A percentile compares a stretch with the other conserved stretches of the same genome.
These are phyloP conservation scores for Boletus edulis DNA, from an alignment of 768 basidiomycete species.

Conservation along the genomic window DNA sequence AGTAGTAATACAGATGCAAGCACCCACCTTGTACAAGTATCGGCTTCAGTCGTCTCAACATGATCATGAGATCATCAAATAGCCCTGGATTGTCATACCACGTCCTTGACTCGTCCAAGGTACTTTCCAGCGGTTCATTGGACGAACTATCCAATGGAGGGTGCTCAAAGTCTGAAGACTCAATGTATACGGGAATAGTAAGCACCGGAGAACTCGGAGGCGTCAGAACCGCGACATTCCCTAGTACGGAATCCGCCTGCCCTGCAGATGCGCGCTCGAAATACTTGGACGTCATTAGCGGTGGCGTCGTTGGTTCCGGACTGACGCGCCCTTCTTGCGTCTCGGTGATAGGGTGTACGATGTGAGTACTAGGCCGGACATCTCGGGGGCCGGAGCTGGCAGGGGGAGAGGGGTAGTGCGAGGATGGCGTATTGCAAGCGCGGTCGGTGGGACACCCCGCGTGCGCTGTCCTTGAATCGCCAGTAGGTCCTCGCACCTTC, in stretches of 20 bases:
- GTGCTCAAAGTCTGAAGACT: constrained; percentile 7
- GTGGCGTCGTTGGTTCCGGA: neutral
- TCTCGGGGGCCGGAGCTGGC: too few relatives aligned
- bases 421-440: neutral
- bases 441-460: neutral
- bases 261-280: neutral
- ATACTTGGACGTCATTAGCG: constrained; percentile 24
- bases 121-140: neutral
- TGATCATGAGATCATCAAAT: constrained; percentile 23
- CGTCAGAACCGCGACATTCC: neutral
- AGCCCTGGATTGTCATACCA: constrained; percentile 4
- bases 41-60: constrained; percentile 29
- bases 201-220: constrained; percentile 4
- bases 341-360: too few relatives aligned
- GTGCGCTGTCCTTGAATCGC: neutral
- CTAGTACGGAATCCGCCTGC: neutral
- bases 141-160: neutral
- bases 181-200: constrained; percentile 2
- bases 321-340: neutral
- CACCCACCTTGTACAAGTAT: constrained; percentile 31
- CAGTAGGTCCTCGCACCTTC: too few relatives aligned
- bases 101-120: neutral
- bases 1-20: neutral
- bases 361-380: neutral
- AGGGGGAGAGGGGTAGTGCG: constrained; percentile 8